Conservation (phyloP, 495 filamentous ascomycete genomes). For the Sordaria brevicollis region DNA sequence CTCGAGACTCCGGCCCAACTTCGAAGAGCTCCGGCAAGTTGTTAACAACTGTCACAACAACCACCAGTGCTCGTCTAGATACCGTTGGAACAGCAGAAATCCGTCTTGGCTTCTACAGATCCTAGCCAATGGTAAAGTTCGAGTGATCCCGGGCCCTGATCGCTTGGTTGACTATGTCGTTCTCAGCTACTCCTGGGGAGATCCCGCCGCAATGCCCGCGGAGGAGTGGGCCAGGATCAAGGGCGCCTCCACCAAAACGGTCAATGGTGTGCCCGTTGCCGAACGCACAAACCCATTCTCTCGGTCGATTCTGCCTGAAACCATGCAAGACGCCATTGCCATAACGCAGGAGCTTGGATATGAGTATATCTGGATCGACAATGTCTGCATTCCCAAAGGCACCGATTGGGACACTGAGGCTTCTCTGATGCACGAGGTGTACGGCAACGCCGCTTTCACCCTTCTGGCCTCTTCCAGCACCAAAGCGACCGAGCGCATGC, state of each 20-base stretch:
- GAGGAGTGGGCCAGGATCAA: slow-evolving; percentile 23
- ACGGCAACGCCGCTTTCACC: slow-evolving; percentile 23
- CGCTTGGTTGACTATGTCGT: slow-evolving; percentile 18
- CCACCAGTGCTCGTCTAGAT: slow-evolving; percentile 19
- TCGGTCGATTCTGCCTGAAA: slow-evolving; percentile 9
- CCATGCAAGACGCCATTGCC: slow-evolving; percentile 20
- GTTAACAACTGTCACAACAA: slow-evolving; percentile 16
- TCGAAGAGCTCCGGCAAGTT: slow-evolving; percentile 10
- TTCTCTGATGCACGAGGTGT: slow-evolving; percentile 22
- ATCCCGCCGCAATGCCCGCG: slow-evolving; percentile 15
- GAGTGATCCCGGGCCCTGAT: slow-evolving; percentile 7
- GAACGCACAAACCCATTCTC: slow-evolving; percentile 15
- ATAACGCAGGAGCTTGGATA: slow-evolving; percentile 12
- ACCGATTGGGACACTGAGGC: slow-evolving; percentile 25
- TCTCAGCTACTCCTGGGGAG: slow-evolving; percentile 26
- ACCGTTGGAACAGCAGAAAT: slow-evolving; percentile 21
- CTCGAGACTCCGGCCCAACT: slow-evolving; percentile 11
- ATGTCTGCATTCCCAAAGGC: slow-evolving; percentile 23
- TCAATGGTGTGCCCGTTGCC: slow-evolving; percentile 13
- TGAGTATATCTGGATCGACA: slow-evolving; percentile 23
- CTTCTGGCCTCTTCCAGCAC: slow-evolving; percentile 18
- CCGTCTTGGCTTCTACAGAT: slow-evolving; percentile 23
- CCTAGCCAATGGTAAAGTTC: slow-evolving; percentile 5
- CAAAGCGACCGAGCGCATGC: slow-evolving; percentile 20
- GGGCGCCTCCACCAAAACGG: slow-evolving; percentile 16